Conservation (phyloP, 805 yeast species). For the Yarrowia osloensis region DNA sequence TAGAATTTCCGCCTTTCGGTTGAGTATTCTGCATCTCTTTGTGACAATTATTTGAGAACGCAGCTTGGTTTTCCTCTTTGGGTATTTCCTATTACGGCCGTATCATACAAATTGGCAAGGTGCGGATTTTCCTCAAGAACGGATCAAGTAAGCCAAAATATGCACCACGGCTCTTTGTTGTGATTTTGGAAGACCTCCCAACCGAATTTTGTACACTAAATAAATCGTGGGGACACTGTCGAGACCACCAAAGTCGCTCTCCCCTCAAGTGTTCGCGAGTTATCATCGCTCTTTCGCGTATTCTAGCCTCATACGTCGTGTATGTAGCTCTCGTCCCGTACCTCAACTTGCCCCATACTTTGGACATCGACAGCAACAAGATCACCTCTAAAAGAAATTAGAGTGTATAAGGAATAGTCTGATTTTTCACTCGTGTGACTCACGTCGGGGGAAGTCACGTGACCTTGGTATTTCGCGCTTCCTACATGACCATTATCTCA, state of each 20-base stretch:
- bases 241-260: too few relatives aligned
- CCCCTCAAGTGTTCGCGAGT: too few relatives aligned
- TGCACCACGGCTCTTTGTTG: not conserved
- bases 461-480: too few relatives aligned
- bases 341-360: constrained; percentile 5
- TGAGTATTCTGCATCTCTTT: not conserved
- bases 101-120: not conserved
- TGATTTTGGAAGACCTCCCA: not conserved
- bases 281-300: not conserved
- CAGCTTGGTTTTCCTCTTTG: not conserved
- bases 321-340: not conserved
- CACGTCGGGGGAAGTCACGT: not conserved
- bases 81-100: not conserved
- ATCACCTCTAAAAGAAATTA: not conserved
- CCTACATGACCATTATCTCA: too few relatives aligned
- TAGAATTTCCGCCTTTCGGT: too few relatives aligned
- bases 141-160: not conserved
- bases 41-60: not conserved
- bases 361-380: constrained; percentile 4
- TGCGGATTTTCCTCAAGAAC: not conserved
- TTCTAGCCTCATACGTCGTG: not conserved
- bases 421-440: not conserved
- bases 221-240: too few relatives aligned
- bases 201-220: too few relatives aligned
- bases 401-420: not conserved